Base-by-base conservation (phyloP, 73 alveolate genomes). In the Paramecium sexaurelia region DNA sequence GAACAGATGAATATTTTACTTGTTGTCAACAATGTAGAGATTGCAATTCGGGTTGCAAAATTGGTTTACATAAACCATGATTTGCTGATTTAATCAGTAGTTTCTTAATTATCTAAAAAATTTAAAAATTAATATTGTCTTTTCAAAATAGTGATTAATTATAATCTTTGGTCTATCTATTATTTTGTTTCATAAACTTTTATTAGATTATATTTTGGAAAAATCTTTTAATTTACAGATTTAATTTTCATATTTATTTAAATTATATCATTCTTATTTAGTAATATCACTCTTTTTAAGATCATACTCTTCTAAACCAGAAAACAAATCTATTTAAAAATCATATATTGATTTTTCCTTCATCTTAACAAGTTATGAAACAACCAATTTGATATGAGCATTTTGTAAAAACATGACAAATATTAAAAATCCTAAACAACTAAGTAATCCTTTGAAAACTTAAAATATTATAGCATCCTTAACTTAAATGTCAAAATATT, bases 1-100 rank as follows among this genome's bases (percentile, higher is more conserved):
- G 96, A 37, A 87, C 91, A 22, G 96, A 88, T 67, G 95, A 94
- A 82, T 94, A 94, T 55, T 90, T 93, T 47, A 61, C 94, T 13
- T 94, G 97, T 67, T 94, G 96, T 93, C 22, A 45, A 55, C 24
- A 87, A 45, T 94, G 97, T 69, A 24, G 67, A 20, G 87, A 93
- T 40, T 94, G 97, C 24, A 66, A 55, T 36, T 61, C 43, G 1
- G 97, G 97, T 5, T 94, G 97, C 69, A 93, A 82, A 55, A 56
- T n/a, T 55, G 78, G 85, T 7, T 55, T 43, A 13, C 96, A 93
- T 39, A 91, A 89, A 55, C 66, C 86, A 26, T 26, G 92, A 56
- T 1, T 61, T 61, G 1, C 29, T 51, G 67, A 51, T 51, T 51
- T 51, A 1, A 1, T 22, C n/a, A 51, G 19, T 4, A 51, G 33